Evolutionary conservation across 495 filamentous ascomycete genomes (phyloP), one percentile per base, ranked within the genome.

Genomic region (Penicillium atrosanguineum): DNA sequence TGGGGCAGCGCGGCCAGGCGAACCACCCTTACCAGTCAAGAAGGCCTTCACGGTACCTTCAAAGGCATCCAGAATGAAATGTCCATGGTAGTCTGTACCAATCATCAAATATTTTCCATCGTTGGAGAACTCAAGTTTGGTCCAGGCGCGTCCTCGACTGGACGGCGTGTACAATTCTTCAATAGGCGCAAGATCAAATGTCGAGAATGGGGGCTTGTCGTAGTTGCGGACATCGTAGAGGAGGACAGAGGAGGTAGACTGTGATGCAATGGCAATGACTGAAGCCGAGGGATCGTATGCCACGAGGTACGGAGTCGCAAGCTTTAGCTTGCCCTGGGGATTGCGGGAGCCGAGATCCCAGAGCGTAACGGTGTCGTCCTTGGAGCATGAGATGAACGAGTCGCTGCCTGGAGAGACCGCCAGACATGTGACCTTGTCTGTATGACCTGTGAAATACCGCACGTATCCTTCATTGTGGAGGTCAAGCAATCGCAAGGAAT

Each of bases 391-490:
- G 43, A 99, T 82, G 75, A 97, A 97, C 52, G 87, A 82, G 68
- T 99, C 94, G 55, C 81, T 81, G 23, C 87, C 83, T 72, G 72
- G 79, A 12, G 74, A 76, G 19, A 79, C 61, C 8, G 87, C 77
- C 12, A 99, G 77, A 49, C 75, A 86, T 20, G 92, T 97, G 12
- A 99, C 94, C 20, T 86, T 73, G 18, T 79, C 85, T 23, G 86
- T 86, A 71, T 97, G 94, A 41, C 91, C 94, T 23, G 85, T 83
- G 64, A 97, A 97, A 72, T 99, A 99, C 46, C 95, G 87, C 52
- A 97, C 83, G 64, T 93, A 99, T 26, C 83, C 84, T 72, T 96
- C 96, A 61, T 97, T 93, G 67, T 97, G 95, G 6, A 93, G 89
- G 8, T 90, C 89, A 37, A 99, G 84, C 68, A 96, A 89, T 52